Evolutionary conservation across 1,284 basidiomycete species (phyloP).

Genomic region (Stereum hirsutum): DNA sequence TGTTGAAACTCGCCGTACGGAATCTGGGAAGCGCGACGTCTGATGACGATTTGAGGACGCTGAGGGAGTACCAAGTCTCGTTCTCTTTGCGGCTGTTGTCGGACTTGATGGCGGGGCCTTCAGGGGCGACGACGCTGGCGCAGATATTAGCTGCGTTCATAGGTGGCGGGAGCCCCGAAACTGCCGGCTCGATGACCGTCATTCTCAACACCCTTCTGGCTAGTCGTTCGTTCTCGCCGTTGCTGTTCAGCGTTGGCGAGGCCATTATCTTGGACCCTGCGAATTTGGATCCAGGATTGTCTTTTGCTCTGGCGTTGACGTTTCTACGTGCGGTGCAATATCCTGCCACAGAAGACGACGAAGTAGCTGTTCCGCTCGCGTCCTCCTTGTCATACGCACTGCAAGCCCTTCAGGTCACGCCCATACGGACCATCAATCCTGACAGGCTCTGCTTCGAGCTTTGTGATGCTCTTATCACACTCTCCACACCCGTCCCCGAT

Average conservation of each 20-base stretch:
- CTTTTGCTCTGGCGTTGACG: slow-evolving; percentile 32
- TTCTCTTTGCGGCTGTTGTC: slow-evolving; percentile 15
- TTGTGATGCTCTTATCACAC: slow-evolving; percentile 22
- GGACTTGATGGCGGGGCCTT: slow-evolving; percentile 11
- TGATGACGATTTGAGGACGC: slow-evolving; percentile 18
- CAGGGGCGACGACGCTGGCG: slow-evolving; percentile 1
- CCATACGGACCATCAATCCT: slow-evolving; percentile 20
- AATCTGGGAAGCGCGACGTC: slow-evolving; percentile 22
- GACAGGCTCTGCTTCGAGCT: slow-evolving; percentile 25
- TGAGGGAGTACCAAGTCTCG: slow-evolving; percentile 29
- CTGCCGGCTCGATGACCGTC: slow-evolving; percentile 6
- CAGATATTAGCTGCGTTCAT: slow-evolving; percentile 7
- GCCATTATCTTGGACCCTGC: slow-evolving; percentile 12
- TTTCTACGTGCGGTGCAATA: slow-evolving; percentile 26
- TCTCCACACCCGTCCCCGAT: slow-evolving; percentile 17
- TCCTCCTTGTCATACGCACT: slow-evolving; percentile 18
- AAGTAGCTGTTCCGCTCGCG: slow-evolving; percentile 14
- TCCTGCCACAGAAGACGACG: no score
- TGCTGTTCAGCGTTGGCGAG: slow-evolving; percentile 15
- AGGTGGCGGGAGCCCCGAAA: slow-evolving; percentile 2
- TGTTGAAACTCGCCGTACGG: slow-evolving; percentile 27
- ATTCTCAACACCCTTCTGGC: slow-evolving; percentile 10
- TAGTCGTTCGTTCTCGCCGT: slow-evolving; percentile 7
- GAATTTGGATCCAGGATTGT: slow-evolving; percentile 28
- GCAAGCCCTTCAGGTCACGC: slow-evolving; percentile 20